phyloP scores from a whole-genome alignment of 179 eudicot species.

The Beta lomatogona region DNA sequence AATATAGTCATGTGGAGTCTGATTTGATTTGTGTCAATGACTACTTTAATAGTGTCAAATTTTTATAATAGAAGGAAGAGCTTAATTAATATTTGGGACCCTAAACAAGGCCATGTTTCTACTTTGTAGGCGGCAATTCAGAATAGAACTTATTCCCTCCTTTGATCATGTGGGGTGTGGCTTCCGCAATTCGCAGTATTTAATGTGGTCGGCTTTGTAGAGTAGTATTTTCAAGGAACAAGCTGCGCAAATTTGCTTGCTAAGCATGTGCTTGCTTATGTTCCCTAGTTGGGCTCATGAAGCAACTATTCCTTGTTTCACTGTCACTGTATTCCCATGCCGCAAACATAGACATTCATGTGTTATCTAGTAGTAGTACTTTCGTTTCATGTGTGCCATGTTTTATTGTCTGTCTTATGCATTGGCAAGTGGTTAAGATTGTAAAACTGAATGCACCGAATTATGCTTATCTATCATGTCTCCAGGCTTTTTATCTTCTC shows the following conservation, averaged over 20 bases:
- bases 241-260: neutral
- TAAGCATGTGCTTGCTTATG: neutral
- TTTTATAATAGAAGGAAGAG: too few species aligned
- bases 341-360: neutral
- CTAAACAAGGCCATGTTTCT: neutral
- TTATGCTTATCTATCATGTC: too few species aligned
- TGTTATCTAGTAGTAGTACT: too few species aligned
- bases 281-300: neutral
- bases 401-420: too few species aligned
- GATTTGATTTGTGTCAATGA: too few species aligned
- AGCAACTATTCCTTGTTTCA: neutral
- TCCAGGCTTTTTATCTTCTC: too few species aligned
- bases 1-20: too few species aligned
- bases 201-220: slow-evolving; percentile 3
- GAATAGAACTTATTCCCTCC: neutral
- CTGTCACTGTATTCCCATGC: neutral
- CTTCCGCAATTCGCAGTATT: neutral
- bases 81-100: neutral
- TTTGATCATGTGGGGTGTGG: neutral
- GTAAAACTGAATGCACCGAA: too few species aligned
- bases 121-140: neutral
- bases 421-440: too few species aligned
- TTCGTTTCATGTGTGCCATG: too few species aligned
- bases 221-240: neutral
- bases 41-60: too few species aligned